Percentiles rank a stretch among this genome's conserved stretches.
Evolutionary conservation across 768 basidiomycete genomes (phyloP).

Genomic region (Podaxis sp.): DNA sequence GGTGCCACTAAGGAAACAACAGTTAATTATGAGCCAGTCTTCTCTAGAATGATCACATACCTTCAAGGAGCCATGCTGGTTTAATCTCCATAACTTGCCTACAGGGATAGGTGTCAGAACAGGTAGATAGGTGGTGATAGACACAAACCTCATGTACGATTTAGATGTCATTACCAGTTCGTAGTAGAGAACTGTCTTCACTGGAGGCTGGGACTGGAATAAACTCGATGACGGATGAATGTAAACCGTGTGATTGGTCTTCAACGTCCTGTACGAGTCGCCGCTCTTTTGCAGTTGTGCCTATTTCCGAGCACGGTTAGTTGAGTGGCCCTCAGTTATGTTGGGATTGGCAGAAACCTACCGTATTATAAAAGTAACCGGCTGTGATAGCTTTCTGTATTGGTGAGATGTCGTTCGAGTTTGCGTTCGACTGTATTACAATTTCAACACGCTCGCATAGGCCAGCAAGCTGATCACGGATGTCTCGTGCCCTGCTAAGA

Average conservation of each 20-base stretch:
- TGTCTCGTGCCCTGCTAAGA: constrained; percentile 90
- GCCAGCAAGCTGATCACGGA: constrained; percentile 92
- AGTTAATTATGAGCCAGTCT: constrained; percentile 7
- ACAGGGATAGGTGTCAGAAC: background rate
- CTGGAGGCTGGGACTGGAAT: constrained; percentile 94
- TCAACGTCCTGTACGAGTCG: constrained; percentile 95
- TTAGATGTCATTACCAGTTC: constrained; percentile 97
- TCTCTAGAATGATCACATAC: constrained; percentile 36
- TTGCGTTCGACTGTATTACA: constrained; percentile 82
- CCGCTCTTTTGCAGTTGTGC: constrained; percentile 94
- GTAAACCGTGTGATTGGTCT: constrained; percentile 94
- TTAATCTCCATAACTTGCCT: constrained; percentile 99
- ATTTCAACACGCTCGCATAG: constrained; percentile 98
- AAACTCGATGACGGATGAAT: constrained; percentile 95
- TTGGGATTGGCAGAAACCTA: constrained; percentile 32
- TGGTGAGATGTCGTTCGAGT: constrained; percentile 88
- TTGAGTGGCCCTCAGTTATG: background rate
- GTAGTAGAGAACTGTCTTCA: constrained; percentile 89
- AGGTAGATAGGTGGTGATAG: background rate
- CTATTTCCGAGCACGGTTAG: constrained; percentile 32
- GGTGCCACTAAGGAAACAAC: constrained; percentile 68
- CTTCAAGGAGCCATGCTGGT: constrained; percentile 90
- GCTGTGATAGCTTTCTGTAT: constrained; percentile 94
- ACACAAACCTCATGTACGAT: constrained; percentile 81
- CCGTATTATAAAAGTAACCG: constrained; percentile 96